Base-by-base conservation (phyloP, 768 basidiomycete genomes). In the Boletus sp. region DNA sequence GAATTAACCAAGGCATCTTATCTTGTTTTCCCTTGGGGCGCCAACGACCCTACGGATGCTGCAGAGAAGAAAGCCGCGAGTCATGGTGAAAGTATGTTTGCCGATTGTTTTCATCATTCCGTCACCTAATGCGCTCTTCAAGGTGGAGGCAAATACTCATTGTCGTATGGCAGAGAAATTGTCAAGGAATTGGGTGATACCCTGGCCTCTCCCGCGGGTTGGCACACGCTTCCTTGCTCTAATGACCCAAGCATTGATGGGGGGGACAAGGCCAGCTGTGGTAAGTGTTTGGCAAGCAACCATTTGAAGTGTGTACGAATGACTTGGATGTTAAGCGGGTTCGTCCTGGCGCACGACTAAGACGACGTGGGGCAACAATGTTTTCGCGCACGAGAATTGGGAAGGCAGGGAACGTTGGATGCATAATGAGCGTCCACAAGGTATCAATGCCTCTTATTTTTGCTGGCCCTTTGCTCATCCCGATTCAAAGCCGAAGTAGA, bases 361-460 rank as follows among this genome's bases (percentile, higher is more conserved):
- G 18, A 91, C 87, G 1, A 97, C 93, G 0, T 88, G 83, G 80
- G 92, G 91, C 53, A 93, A 94, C 77, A 94, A 94, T 61, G 89
- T 93, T 57, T 93, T 94, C 63, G 91, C 94, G 1, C 96, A 98
- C 63, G 96, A 98, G 82, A 92, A 95, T 71, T 92, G 89, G 86
- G 83, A 86, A 52, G 92, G 92, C 36, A 78, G 75, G 66, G 86
- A 85, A 63, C 52, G 62, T 3, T 94, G 79, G 78, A 68, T 86
- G 20, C 56, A 77, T 65, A 97, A 97, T 74, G 85, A 85, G 67
- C 90, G 96, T 52, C 94, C 96, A 0, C 80, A 85, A 55, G 90
- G 70, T 60, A 50, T 2, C 3, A 0, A 28, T 48, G 1, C 3
- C 2, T 12, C 30, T 35, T 18, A 5, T 41, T 28, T 32, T 32